A percentile compares a stretch with the other conserved stretches of the same genome.
Evolutionary conservation across 1,284 basidiomycete genomes (phyloP).

Genomic region (Puccinia polysora): DNA sequence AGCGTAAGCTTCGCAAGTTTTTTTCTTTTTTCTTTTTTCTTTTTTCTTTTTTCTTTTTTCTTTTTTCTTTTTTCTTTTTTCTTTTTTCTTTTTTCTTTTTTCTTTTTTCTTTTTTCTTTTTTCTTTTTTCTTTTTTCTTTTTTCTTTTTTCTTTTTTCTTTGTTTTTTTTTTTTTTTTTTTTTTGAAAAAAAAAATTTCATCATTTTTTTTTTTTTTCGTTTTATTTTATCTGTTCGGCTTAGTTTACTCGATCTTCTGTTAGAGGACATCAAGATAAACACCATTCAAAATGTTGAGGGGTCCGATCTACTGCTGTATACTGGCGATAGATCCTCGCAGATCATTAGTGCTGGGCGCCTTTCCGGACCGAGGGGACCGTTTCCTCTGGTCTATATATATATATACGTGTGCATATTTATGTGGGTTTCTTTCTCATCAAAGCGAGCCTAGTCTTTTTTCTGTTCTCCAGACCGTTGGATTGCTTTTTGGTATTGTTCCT

Average conservation of each 20-base stretch:
- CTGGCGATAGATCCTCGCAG: no score
- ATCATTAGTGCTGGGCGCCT: no score
- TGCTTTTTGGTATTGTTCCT: conserved; percentile 25
- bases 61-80: no score
- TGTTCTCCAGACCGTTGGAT: conserved; percentile 1
- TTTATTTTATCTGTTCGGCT: not conserved
- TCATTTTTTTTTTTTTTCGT: not conserved
- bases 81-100: not conserved
- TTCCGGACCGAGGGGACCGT: no score
- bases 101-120: not conserved
- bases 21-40: no score
- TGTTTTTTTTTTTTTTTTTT: not conserved
- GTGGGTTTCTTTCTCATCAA: not conserved
- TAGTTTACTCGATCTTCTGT: not conserved
- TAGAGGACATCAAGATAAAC: not conserved
- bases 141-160: not conserved
- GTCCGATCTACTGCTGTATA: not conserved
- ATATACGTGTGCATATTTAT: not conserved
- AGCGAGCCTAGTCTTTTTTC: conserved; percentile 1
- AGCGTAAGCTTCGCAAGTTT: no score
- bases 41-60: no score
- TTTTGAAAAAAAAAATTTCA: not conserved
- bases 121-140: not conserved
- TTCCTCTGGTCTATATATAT: not conserved
- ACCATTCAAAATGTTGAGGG: not conserved